A percentile compares a stretch with the other conserved stretches of the same genome.
Evolutionary conservation across 768 basidiomycete genomes (phyloP).

Genomic region (Podaxis sp.): DNA sequence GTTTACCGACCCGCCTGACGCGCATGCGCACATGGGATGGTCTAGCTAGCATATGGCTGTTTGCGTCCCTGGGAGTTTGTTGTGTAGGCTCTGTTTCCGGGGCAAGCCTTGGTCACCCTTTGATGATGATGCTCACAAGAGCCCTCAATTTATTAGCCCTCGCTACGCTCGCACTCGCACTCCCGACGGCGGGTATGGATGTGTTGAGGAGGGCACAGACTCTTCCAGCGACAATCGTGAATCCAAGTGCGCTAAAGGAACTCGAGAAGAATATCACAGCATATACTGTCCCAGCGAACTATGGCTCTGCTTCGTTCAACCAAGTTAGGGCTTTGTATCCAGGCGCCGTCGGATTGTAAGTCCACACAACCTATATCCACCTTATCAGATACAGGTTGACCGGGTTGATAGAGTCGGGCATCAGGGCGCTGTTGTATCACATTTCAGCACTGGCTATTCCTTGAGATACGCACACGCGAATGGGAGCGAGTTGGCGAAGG

Average conservation of each 20-base stretch:
- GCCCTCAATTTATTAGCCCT: not conserved
- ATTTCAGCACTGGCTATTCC: constrained; percentile 26
- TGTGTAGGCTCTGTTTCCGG: not conserved
- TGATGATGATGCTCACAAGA: not conserved
- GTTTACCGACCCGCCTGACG: not conserved
- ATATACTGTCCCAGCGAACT: constrained; percentile 22
- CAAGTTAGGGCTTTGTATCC: constrained; percentile 26
- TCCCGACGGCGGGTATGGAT: not conserved
- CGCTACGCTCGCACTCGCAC: not conserved
- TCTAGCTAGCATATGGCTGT: not conserved
- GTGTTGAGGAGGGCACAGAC: not conserved
- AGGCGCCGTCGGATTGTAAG: constrained; percentile 27
- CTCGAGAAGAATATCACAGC: constrained; percentile 25
- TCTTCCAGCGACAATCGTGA: not conserved
- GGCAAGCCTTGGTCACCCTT: not conserved
- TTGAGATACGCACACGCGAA: constrained; percentile 24
- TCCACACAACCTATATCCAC: not conserved
- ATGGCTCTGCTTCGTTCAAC: constrained; percentile 23
- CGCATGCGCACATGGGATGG: constrained; percentile 2
- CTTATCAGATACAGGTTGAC: not conserved
- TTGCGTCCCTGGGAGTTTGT: not conserved
- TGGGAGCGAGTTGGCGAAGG: constrained; percentile 21
- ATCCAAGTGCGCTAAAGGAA: constrained; percentile 18
- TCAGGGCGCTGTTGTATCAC: constrained; percentile 24
- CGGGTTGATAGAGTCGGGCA: constrained; percentile 20